Evolutionary conservation across 2,329 filamentous ascomycete species (phyloP), one percentile per base, ranked within the genome.

Genomic region (Leptographium wingfieldii): DNA sequence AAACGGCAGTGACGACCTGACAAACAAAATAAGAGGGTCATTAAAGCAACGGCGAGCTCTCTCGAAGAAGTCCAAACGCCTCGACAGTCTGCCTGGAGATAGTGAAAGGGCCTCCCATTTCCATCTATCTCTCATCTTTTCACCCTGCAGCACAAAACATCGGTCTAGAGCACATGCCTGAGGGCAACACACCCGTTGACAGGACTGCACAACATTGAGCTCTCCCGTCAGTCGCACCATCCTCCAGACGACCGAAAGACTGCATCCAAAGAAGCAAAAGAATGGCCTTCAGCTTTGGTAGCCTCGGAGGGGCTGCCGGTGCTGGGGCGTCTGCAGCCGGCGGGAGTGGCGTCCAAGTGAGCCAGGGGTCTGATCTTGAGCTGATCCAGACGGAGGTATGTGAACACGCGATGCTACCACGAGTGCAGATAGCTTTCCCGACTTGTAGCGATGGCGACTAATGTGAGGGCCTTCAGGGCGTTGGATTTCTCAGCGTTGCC

Each of bases 361-460:
- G 66, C 56, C 67, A 73, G 69, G 88, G 87, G 51, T 78, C 82
- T 56, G 84, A 90, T 68, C 78, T 96, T 59, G 79, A 85, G 65
- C 85, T 91, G 65, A 87, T 96, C 66, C 83, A 86, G 71, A 92
- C 91, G 65, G 90, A 96, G 79, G 88, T 90, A 74, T 68, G 2
- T n/a, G 25, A 11, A 46, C 1, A 22, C 1, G 12, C 19, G 46
- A 22, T 33, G 29, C 16, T 19, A 14, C 40, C 12, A 43, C 4
- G 12, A 14, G 35, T 6, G 10, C 10, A 38, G 10, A 38, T 31
- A 31, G 31, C 31, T 31, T 5, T 31, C 31, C 4, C 7, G 31
- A 31, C 31, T 31, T 5, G 31, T 5, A 31, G 19, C 25, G 38
- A 29, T 5, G 46, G 2, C 16, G 3, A 22, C 19, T 35, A 14